Conservation (phyloP, 2,329 filamentous ascomycete genomes). For the Botrytis byssoidea region DNA sequence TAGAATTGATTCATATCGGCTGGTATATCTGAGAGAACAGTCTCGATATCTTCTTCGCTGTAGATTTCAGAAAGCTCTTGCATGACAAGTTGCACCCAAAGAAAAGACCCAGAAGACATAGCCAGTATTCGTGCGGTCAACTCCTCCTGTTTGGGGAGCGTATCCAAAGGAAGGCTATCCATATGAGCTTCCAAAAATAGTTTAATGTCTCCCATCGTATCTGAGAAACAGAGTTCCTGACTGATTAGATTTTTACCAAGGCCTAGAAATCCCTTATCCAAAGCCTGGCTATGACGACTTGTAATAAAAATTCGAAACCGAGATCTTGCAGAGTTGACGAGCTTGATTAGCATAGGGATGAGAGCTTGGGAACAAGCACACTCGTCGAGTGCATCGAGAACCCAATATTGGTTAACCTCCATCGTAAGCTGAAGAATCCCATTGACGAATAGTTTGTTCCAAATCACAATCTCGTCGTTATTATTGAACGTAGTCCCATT, state of each 20-base stretch:
- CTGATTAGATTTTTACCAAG: not conserved
- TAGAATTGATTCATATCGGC: conserved; percentile 37
- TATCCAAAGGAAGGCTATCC: not conserved
- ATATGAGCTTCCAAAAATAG: not conserved
- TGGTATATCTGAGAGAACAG: conserved; percentile 32
- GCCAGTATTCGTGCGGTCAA: conserved; percentile 15
- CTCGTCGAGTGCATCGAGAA: conserved; percentile 23
- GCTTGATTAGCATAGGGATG: not conserved
- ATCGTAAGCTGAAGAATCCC: conserved; percentile 13
- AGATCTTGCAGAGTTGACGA: not conserved
- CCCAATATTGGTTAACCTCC: conserved; percentile 12
- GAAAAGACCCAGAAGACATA: conserved; percentile 20
- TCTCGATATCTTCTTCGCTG: conserved; percentile 20
- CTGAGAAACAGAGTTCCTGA: not conserved
- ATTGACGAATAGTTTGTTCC: conserved; percentile 14
- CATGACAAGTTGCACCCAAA: conserved; percentile 18
- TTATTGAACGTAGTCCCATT: not conserved
- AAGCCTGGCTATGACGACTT: not conserved
- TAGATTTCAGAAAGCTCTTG: conserved; percentile 12
- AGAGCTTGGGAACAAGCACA: not conserved
- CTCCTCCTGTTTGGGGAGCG: not conserved
- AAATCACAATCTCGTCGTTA: conserved; percentile 4
- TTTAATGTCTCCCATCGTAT: not conserved
- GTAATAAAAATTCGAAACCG: not conserved
- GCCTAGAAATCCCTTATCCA: not conserved